phyloP scores from a whole-genome alignment of 345 rosid genomes.

The Gossypium longicalyx region DNA sequence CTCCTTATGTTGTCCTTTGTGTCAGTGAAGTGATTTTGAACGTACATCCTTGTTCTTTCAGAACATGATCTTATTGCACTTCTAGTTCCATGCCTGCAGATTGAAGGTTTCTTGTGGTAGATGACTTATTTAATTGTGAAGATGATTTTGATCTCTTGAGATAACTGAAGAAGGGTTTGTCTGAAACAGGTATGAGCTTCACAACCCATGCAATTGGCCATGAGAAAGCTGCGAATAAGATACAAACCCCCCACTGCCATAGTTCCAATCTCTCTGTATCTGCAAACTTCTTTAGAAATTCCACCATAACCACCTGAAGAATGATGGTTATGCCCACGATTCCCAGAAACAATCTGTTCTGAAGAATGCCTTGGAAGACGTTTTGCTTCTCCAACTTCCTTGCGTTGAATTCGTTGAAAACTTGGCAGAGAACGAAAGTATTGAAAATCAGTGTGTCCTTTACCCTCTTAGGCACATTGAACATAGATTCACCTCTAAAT shows the following conservation, averaged over 20 bases:
- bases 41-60: neutral
- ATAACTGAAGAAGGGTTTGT: constrained; percentile 40
- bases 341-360: constrained; percentile 47
- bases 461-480: constrained; percentile 34
- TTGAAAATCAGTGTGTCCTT: constrained; percentile 60
- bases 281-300: constrained; percentile 57
- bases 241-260: constrained; percentile 52
- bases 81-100: constrained; percentile 12
- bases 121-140: constrained; percentile 20
- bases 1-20: neutral
- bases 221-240: constrained; percentile 43
- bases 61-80: constrained; percentile 4
- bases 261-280: constrained; percentile 45
- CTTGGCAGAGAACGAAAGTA: constrained; percentile 57
- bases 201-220: constrained; percentile 62
- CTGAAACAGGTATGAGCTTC: constrained; percentile 53
- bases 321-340: constrained; percentile 53
- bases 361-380: constrained; percentile 53
- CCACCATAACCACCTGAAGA: constrained; percentile 67
- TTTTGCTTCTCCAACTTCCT: constrained; percentile 67
- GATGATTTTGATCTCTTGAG: constrained; percentile 26
- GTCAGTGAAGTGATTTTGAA: neutral
- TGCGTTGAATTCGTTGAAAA: constrained; percentile 65
- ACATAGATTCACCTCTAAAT: constrained; percentile 51
- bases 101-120: constrained; percentile 15